Base-by-base conservation (phyloP, 2,329 filamentous ascomycete species). In the Talaromyces sp. region DNA sequence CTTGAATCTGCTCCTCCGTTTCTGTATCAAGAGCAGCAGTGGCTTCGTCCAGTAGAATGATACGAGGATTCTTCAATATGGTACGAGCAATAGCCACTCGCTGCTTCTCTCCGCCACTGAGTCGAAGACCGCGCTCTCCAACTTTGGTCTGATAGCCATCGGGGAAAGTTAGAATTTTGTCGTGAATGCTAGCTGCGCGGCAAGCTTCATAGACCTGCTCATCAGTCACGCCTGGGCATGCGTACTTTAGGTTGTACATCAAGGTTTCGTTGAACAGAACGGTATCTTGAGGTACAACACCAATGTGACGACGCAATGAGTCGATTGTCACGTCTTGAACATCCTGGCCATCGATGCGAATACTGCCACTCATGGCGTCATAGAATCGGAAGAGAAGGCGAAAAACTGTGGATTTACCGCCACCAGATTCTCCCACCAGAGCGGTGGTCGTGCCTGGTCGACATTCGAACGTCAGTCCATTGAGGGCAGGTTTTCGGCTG, bases 311-410 rank as follows among this genome's bases (percentile, higher is more conserved):
- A 68, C 95, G 87, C 62, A 99, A 83, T n/a, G 92, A 96, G 76
- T 97, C 91, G 69, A 98, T 97, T 1, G 92, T 96, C 64, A 96
- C 80, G 67, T 92, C 87, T 74, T 90, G 87, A 56, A 97, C 90
- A 72, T 97, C 87, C 64, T 88, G 85, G 7, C 89, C 92, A 72
- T 98, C 95, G 61, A 99, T 82, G 71, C 89, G 85, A 63, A 98
- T 96, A 70, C 82, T 86, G 39, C 95, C 95, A 58, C 86, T 84
- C 59, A 88, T 83, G 61, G 88, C 86, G 72, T 97, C 96, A 81
- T 98, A 99, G 77, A 97, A 99, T 18, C 95, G 90, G 82, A 96
- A 98, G 74, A 99, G 87, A 56, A 98, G 84, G 58, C 95, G 89
- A 81, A 99, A 97, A 28, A 99, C 85, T 0, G 95, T 99, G 2